These are phyloP conservation scores for Kuraishia molischiana DNA, from an alignment of 805 yeast genomes.

Conservation along the genomic window DNA sequence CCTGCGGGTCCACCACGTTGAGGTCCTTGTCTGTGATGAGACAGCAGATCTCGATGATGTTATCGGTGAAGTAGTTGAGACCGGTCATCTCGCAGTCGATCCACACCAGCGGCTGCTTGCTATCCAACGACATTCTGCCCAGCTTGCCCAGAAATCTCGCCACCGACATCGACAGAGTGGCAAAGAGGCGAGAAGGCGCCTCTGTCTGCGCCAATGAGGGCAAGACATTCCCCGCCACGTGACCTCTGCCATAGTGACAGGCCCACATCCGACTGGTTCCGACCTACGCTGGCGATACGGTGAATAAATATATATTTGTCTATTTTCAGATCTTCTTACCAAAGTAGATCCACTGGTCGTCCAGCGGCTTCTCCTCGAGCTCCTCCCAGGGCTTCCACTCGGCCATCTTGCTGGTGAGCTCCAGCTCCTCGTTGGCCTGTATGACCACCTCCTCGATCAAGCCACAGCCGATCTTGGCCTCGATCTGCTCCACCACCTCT, in stretches of 20 bases:
- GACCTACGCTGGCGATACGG: neutral
- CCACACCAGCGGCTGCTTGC: slow-evolving; percentile 59
- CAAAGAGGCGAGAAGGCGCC: too few relatives aligned
- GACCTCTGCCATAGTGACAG: too few relatives aligned
- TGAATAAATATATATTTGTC: neutral
- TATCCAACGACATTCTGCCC: neutral
- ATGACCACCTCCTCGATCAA: slow-evolving; percentile 73
- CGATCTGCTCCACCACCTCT: slow-evolving; percentile 57
- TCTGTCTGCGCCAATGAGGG: too few relatives aligned
- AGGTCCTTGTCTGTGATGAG: slow-evolving; percentile 79
- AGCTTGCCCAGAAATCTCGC: neutral
- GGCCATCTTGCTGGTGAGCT: slow-evolving; percentile 56
- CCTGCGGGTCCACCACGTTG: slow-evolving; percentile 49
- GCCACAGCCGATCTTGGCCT: slow-evolving; percentile 69
- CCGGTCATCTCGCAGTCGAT: slow-evolving; percentile 99
- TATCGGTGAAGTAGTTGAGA: slow-evolving; percentile 66
- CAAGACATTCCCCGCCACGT: too few relatives aligned
- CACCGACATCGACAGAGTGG: neutral
- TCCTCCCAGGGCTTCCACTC: slow-evolving; percentile 73
- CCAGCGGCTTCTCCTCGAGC: slow-evolving; percentile 67
- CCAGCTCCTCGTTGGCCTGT: slow-evolving; percentile 77
- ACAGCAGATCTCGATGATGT: slow-evolving; percentile 87
- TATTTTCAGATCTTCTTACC: slow-evolving; percentile 52
- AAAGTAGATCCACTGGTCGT: slow-evolving; percentile 78
- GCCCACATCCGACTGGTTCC: too few relatives aligned